Percentiles rank a stretch among this genome's conserved stretches.
phyloP scores from a whole-genome alignment of 805 yeast species.

The Saccharomyces eubayanus region DNA sequence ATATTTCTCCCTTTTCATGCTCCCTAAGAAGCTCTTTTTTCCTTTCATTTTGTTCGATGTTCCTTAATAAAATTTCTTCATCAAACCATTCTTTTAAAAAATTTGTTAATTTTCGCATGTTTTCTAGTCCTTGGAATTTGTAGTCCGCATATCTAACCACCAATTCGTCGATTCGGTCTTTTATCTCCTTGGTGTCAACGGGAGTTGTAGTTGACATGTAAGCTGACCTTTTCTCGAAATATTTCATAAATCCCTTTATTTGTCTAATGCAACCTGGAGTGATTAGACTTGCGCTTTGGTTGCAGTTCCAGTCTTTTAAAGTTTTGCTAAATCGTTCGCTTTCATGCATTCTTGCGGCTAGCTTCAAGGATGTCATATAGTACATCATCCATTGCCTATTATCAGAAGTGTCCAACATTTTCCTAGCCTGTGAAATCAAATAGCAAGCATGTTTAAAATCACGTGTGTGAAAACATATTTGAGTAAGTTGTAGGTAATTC shows the following conservation, averaged over 20 bases:
- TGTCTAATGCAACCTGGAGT: slow-evolving; percentile 17
- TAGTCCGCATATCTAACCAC: slow-evolving; percentile 12
- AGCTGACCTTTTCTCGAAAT: slow-evolving; percentile 9
- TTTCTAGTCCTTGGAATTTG: slow-evolving; percentile 21
- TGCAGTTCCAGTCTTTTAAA: slow-evolving; percentile 23
- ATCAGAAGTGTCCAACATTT: slow-evolving; percentile 7
- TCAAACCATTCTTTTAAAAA: slow-evolving; percentile 18
- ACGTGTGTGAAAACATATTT: slow-evolving; percentile 10
- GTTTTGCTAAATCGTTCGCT: slow-evolving; percentile 7
- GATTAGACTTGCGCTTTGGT: slow-evolving; percentile 11
- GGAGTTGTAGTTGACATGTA: neutral
- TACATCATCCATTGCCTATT: slow-evolving; percentile 18
- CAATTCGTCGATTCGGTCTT: slow-evolving; percentile 10
- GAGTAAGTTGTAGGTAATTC: slow-evolving; percentile 19
- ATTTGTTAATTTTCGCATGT: slow-evolving; percentile 8
- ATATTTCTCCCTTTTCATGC: neutral
- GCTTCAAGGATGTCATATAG: slow-evolving; percentile 15
- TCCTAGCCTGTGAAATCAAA: slow-evolving; percentile 4
- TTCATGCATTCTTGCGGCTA: slow-evolving; percentile 11
- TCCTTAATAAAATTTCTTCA: neutral
- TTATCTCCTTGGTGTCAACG: slow-evolving; percentile 4
- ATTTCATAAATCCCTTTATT: slow-evolving; percentile 16
- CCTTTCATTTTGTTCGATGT: neutral
- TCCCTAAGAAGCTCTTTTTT: neutral
- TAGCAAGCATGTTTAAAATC: slow-evolving; percentile 9